phyloP scores from a whole-genome alignment of 306 rosid genomes.

The Ceratonia siliqua region DNA sequence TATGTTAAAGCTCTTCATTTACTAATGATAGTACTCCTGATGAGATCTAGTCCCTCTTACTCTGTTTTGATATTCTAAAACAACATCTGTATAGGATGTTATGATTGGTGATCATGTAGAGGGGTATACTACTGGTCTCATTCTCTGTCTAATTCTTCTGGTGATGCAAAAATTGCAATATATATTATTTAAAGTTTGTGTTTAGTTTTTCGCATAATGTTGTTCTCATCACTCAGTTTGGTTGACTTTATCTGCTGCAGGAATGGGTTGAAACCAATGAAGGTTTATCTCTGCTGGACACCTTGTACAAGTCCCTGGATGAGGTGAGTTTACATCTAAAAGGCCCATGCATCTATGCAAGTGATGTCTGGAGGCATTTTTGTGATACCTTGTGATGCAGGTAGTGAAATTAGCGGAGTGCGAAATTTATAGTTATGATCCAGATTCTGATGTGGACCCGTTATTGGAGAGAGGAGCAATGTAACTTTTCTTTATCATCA shows the following conservation, averaged over 20 bases:
- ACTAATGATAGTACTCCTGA: too few relatives aligned
- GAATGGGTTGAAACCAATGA: conserved; percentile 84
- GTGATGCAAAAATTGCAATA: not conserved
- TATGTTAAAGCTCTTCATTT: not conserved
- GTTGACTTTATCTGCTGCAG: conserved; percentile 53
- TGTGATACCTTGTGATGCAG: conserved; percentile 53
- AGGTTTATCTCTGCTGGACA: conserved; percentile 67
- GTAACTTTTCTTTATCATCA: conserved; percentile 42
- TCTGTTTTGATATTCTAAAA: not conserved
- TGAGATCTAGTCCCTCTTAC: not conserved
- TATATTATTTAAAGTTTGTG: not conserved
- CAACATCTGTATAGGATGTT: too few relatives aligned
- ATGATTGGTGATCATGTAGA: not conserved
- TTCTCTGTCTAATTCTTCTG: not conserved
- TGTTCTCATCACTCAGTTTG: conserved; percentile 24
- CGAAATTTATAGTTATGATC: conserved; percentile 80
- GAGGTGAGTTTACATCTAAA: conserved; percentile 60
- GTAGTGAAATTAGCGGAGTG: conserved; percentile 77
- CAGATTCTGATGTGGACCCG: conserved; percentile 85
- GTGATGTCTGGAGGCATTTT: conserved; percentile 34
- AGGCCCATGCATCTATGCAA: conserved; percentile 33
- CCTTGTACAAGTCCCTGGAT: conserved; percentile 78
- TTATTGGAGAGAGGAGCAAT: conserved; percentile 77
- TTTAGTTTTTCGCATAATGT: not conserved
- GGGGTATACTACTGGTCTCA: not conserved